Base-by-base conservation (phyloP, 2,329 filamentous ascomycete species). In the Diplodia corticola region DNA sequence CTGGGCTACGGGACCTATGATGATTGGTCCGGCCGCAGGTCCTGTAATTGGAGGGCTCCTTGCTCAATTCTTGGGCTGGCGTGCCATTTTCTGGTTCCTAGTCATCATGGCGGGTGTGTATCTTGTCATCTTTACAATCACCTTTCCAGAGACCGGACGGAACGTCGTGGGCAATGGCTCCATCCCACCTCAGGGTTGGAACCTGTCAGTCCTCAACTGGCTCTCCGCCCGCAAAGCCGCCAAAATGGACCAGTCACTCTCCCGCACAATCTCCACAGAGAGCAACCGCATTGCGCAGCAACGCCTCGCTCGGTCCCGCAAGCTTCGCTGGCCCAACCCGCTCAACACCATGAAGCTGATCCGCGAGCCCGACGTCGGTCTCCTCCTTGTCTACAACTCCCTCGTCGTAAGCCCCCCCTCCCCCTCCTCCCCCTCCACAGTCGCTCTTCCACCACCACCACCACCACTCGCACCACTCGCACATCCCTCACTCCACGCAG, bases 321-420 rank as follows among this genome's bases (percentile, higher is more conserved):
- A 76, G 51, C 71, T 82, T 5, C 72, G 73, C 2, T 78, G 80
- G 30, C 82, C 82, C 0, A 84, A 83, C 65, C 81, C 81, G 0
- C 67, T 82, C 5, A 73, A 75, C 26, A 77, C 78, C 0, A 71
- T 83, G 28, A 69, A 70, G 7, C 75, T 83, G 33, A 70, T 81
- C 35, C 64, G 70, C 5, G 74, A 81, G 60, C 80, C 80, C 66
- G 78, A 79, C 64, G 76, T 76, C 35, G 75, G 77, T 24, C 73
- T 81, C 7, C 71, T 75, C 3, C 74, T 77, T 22, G 67, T 78
- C 49, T 76, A 75, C 28, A 75, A 70, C 69, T 74, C 67, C 65
- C 70, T 78, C 60, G 73, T 83, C 9, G 54, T 59, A 46, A 59
- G 54, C 20, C 33, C 10, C n/a, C 13, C 22, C 26, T 12, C 13